Evolutionary conservation across 202 grass and related monocot species (phyloP).

Genomic region (Hordeum pubiflorum): DNA sequence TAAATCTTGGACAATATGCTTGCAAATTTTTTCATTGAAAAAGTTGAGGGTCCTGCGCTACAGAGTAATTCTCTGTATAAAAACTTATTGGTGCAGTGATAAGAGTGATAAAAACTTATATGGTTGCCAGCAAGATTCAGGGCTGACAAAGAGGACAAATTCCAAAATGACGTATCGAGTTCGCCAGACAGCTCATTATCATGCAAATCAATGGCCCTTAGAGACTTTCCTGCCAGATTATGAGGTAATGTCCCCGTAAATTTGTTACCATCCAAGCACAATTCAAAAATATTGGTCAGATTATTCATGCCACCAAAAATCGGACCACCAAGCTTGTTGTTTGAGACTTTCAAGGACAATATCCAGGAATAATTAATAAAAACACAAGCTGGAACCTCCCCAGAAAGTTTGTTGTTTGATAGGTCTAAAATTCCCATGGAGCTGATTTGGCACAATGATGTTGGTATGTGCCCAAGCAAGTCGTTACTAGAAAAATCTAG

Average conservation of each 20-base stretch:
- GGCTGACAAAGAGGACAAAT: not conserved
- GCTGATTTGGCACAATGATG: not conserved
- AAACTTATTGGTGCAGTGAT: no score
- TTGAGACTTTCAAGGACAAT: fast-evolving
- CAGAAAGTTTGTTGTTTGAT: slow-evolving; percentile 24
- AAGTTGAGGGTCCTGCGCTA: no score
- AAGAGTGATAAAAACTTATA: no score
- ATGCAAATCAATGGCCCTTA: not conserved
- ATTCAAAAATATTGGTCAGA: not conserved
- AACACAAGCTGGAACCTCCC: slow-evolving; percentile 21
- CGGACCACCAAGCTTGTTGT: not conserved
- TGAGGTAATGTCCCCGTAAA: not conserved
- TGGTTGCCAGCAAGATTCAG: slow-evolving; percentile 15
- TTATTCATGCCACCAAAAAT: not conserved
- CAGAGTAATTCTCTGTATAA: no score
- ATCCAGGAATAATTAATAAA: not conserved
- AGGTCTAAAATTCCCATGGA: not conserved
- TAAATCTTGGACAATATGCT: no score
- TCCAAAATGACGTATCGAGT: not conserved
- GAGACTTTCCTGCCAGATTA: not conserved
- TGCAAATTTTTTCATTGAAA: no score
- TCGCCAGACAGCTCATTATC: not conserved
- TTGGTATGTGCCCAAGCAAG: not conserved
- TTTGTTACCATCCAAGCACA: not conserved
- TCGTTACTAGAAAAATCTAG: slow-evolving; percentile 17